Conservation (phyloP, 805 yeast species). For the Pichia kluyveri region DNA sequence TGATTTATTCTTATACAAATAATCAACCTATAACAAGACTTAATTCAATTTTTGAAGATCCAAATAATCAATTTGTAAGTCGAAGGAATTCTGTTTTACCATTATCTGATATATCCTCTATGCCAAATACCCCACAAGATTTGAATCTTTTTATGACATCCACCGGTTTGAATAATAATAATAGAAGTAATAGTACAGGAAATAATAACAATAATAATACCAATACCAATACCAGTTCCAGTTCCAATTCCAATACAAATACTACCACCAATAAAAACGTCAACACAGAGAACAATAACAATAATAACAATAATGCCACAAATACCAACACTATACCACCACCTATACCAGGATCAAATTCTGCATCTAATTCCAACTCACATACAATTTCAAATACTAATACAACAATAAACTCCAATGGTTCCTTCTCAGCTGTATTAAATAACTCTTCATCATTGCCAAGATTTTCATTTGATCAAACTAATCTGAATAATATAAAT, state of each 20-base stretch:
- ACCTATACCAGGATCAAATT: too few relatives aligned
- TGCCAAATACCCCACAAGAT: neutral
- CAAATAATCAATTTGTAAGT: slow-evolving; percentile 9
- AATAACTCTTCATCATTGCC: neutral
- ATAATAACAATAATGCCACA: neutral
- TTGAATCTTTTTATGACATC: neutral
- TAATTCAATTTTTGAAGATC: slow-evolving; percentile 17
- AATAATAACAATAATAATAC: neutral
- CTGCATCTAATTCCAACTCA: too few relatives aligned
- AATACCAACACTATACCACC: neutral
- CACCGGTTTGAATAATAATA: neutral
- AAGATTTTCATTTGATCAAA: slow-evolving; percentile 1
- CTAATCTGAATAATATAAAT: neutral
- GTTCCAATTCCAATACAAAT: too few relatives aligned
- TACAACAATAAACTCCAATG: neutral
- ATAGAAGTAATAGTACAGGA: neutral
- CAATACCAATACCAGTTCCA: neutral
- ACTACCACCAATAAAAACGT: too few relatives aligned
- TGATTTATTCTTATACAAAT: neutral
- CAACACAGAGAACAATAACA: neutral
- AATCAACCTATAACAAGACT: slow-evolving; percentile 4
- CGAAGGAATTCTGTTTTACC: slow-evolving; percentile 15
- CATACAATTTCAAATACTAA: neutral
- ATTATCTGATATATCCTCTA: neutral
- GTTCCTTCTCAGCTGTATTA: neutral